Evolutionary conservation across 1,139 yeast species (phyloP), one percentile per base, ranked within the genome.

Genomic region (Nakaseomyces bracarensis): DNA sequence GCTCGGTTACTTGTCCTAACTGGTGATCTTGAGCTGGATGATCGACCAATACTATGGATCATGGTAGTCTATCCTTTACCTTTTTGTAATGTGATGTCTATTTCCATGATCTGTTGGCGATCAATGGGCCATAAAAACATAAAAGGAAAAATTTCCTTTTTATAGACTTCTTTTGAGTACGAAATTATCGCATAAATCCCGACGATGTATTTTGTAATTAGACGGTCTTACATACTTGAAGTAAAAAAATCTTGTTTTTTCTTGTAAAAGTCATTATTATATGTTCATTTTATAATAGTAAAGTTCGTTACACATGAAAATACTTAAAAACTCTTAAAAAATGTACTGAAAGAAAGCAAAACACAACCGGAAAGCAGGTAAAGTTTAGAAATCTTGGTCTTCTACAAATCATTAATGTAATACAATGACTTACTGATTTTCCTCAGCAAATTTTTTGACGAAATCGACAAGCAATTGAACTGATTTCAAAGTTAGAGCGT

Each of bases 401-500:
- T n/a, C n/a, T n/a, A n/a, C n/a, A n/a, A n/a, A n/a, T n/a, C n/a
- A n/a, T n/a, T n/a, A n/a, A n/a, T n/a, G n/a, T n/a, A n/a, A n/a
- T n/a, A n/a, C n/a, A n/a, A n/a, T n/a, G n/a, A n/a, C 6, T 10
- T 28, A 26, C 29, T 21, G 23, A 43, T 58, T 49, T 16, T 46
- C 62, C 41, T 69, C 57, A 37, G 82, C 94, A 66, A 87, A 91
- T 39, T 75, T 71, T 21, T 69, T 65, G 41, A 86, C 69, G 55
- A 75, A 84, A 28, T 71, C 66, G 30, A 71, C 79, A 52, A 87
- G 70, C 41, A 69, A 58, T 47, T 79, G 69, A 21, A 81, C 82
- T 52, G 91, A 78, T 38, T 72, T 70, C 41, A 77, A 68, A 8
- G 79, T 62, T 37, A 91, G 84, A 11, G 97, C 96, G 58, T 91